Evolutionary conservation across 2,329 filamentous ascomycete genomes (phyloP).

Genomic region (Fusarium sp.): DNA sequence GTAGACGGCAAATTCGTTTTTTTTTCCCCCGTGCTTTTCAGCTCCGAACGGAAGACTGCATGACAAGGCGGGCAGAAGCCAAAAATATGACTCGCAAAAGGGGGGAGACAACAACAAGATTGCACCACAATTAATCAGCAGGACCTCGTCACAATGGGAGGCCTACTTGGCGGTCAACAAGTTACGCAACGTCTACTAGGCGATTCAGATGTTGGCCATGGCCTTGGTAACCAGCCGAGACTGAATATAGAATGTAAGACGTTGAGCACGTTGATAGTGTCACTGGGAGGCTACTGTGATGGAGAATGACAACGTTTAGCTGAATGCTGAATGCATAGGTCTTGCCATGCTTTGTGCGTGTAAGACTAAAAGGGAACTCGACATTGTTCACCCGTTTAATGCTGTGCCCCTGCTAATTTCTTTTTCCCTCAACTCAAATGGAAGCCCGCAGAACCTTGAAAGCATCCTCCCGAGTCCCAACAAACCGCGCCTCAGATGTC

Average conservation of each 20-base stretch:
- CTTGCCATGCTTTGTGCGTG: neutral
- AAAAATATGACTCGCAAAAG: neutral
- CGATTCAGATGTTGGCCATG: conserved; percentile 23
- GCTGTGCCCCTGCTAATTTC: neutral
- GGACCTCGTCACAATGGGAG: neutral
- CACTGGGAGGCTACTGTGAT: conserved; percentile 6
- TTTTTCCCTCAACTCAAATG: conserved; percentile 45
- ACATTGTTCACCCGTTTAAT: neutral
- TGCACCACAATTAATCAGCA: neutral
- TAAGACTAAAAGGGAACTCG: neutral
- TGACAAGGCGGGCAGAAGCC: neutral
- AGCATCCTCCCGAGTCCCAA: conserved; percentile 59
- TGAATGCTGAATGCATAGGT: neutral
- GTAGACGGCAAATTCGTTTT: neutral
- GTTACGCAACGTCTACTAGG: conserved; percentile 25
- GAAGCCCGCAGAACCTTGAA: conserved; percentile 60
- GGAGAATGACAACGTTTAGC: neutral
- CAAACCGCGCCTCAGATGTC: conserved; percentile 73
- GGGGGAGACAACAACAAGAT: conserved; percentile 1
- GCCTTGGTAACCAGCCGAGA: conserved; percentile 40
- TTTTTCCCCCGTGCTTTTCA: neutral
- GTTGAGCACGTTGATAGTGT: conserved; percentile 30
- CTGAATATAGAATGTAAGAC: conserved; percentile 25
- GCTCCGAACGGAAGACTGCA: conserved; percentile 20
- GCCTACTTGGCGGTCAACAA: conserved; percentile 27